Conservation (phyloP, 116 monocot species). For the Papilionanthe hybrid region DNA sequence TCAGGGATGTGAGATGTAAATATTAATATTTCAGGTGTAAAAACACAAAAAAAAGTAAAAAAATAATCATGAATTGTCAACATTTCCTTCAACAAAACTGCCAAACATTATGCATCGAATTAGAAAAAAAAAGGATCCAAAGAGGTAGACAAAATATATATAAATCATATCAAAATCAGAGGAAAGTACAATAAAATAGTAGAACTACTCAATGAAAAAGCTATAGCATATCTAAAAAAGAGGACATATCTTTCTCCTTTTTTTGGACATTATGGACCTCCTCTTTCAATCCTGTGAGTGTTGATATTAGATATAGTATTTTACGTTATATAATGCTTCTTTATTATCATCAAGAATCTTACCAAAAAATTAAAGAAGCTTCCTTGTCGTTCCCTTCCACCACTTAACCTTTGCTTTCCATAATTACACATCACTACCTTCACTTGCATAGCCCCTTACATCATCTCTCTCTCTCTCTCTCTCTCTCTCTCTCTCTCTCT, state of each 20-base stretch:
- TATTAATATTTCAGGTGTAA: too few relatives aligned
- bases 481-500: not conserved
- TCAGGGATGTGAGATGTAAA: too few relatives aligned
- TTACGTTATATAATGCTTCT: not conserved
- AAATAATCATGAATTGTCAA: too few relatives aligned
- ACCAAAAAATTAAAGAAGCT: not conserved
- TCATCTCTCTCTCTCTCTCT: not conserved
- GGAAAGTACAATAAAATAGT: not conserved
- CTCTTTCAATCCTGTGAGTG: not conserved
- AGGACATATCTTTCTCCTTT: not conserved
- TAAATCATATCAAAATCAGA: too few relatives aligned
- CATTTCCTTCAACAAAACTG: too few relatives aligned
- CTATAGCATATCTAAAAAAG: not conserved
- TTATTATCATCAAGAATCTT: not conserved
- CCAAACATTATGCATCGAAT: too few relatives aligned
- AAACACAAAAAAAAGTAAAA: too few relatives aligned
- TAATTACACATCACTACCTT: slow-evolving; percentile 19
- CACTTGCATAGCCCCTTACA: not conserved
- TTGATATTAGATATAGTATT: not conserved
- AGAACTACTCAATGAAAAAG: not conserved
- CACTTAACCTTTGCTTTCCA: not conserved
- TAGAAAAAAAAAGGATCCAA: too few relatives aligned
- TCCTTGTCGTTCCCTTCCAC: not conserved
- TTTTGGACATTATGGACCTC: not conserved
- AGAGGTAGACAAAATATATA: too few relatives aligned